Base-by-base conservation (phyloP, 805 yeast genomes). In the Grigorovia yakushimaensis region DNA sequence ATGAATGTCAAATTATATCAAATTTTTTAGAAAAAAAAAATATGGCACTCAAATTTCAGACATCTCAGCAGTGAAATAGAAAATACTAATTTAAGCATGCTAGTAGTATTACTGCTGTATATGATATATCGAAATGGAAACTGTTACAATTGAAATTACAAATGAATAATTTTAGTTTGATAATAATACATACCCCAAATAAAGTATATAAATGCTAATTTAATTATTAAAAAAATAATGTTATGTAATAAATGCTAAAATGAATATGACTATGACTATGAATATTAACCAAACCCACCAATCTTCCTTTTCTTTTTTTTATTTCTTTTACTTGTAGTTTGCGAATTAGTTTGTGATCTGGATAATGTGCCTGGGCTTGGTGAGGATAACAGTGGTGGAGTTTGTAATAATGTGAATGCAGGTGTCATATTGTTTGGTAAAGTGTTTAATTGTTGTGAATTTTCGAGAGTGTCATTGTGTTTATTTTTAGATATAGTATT, bases 291-390 rank as follows among this genome's bases (percentile, higher is more conserved):
- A 60, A 77, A 76, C 4, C 81, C 81, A 15, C 78, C 71, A 48
- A 70, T 68, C 52, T 68, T 71, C 56, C 70, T 73, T 64, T 67
- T 71, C 57, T 71, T 73, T 64, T 71, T 74, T 54, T 64, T 69
- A 54, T 62, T 66, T 48, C 59, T 63, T 41, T 39, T 45, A 20
- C 39, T 27, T 17, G 30, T 30, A n/a, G 30, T n/a, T 41, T 46
- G 46, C 43, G 42, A 49, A 43, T 30, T 51, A 55, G 35, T 51
- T 44, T 51, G 57, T 19, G 59, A 53, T 41, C 53, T 56, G 9
- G 59, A 55, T 7, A 49, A 33, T 18, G 52, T 47, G 5, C 58
- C 47, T 4, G 54, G 40, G 1, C 37, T 42, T 17, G 48, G 40
- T 4, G 44, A 42, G 20, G 23, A 15, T 30, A 41, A 8, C 3